A percentile compares a stretch with the other conserved stretches of the same genome.
Evolutionary conservation across 495 filamentous ascomycete species (phyloP).

Genomic region (Schizothecium vesticola): DNA sequence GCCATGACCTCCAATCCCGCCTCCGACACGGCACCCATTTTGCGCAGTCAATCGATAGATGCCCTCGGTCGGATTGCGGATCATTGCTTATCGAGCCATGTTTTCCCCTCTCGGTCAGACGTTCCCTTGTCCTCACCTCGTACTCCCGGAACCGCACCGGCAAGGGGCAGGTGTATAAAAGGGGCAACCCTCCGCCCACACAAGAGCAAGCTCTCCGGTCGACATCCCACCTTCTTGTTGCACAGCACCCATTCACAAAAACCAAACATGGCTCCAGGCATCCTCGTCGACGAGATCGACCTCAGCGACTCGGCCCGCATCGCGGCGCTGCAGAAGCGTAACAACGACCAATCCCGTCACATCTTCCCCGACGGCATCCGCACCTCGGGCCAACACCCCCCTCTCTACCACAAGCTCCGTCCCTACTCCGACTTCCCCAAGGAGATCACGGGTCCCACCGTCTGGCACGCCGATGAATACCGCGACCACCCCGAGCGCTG

Average conservation of each 20-base stretch:
- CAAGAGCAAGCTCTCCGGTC: neutral
- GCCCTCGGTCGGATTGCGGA: neutral
- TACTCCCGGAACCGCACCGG: neutral
- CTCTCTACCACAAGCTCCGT: slow-evolving; percentile 58
- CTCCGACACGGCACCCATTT: neutral
- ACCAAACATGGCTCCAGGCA: slow-evolving; percentile 29
- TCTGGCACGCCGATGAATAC: slow-evolving; percentile 75
- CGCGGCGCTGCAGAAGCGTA: slow-evolving; percentile 10
- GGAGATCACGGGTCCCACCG: slow-evolving; percentile 65
- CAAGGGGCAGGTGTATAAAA: neutral
- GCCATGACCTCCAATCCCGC: slow-evolving; percentile 13
- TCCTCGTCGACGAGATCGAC: slow-evolving; percentile 26
- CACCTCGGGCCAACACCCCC: slow-evolving; percentile 77
- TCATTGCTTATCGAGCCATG: neutral
- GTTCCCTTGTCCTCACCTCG: neutral
- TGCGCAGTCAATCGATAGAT: neutral
- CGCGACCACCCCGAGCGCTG: slow-evolving; percentile 65
- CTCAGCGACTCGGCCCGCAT: neutral
- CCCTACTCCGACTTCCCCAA: slow-evolving; percentile 72
- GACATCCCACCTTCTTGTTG: neutral
- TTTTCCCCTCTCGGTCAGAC: neutral
- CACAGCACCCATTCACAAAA: neutral
- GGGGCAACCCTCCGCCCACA: neutral
- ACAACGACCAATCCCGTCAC: slow-evolving; percentile 21
- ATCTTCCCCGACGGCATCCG: slow-evolving; percentile 49